A percentile compares a stretch with the other conserved stretches of the same genome.
phyloP scores from a whole-genome alignment of 2,329 filamentous ascomycete genomes.

The Xylaria arbuscula region DNA sequence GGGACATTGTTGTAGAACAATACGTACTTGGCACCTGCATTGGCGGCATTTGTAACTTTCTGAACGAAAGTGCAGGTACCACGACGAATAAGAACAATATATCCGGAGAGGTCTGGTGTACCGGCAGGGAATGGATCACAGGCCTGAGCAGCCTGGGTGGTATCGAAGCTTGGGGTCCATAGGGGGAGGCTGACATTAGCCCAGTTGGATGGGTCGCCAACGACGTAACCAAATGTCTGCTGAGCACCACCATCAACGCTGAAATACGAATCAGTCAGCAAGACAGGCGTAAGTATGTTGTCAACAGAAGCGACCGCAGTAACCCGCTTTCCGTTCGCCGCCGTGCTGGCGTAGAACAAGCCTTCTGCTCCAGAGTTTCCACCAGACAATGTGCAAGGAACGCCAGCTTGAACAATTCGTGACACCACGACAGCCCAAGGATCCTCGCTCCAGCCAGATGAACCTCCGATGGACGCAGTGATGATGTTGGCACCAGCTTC shows the following conservation, averaged over 20 bases:
- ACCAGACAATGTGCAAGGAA: conserved; percentile 64
- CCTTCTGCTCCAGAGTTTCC: conserved; percentile 62
- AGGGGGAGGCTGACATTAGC: conserved; percentile 59
- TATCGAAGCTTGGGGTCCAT: conserved; percentile 63
- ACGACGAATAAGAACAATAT: conserved; percentile 70
- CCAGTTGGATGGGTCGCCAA: conserved; percentile 58
- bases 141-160: conserved; percentile 59
- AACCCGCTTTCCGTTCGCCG: conserved; percentile 60
- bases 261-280: conserved; percentile 58
- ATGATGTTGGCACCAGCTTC: conserved; percentile 70
- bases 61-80: conserved; percentile 66
- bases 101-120: conserved; percentile 66
- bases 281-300: conserved; percentile 56
- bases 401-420: conserved; percentile 64
- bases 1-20: conserved; percentile 69
- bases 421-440: conserved; percentile 62
- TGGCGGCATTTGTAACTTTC: conserved; percentile 65
- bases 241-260: conserved; percentile 51
- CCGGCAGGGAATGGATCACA: conserved; percentile 64
- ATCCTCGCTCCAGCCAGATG: conserved; percentile 64
- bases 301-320: conserved; percentile 63
- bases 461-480: conserved; percentile 64
- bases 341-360: conserved; percentile 62
- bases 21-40: conserved; percentile 68
- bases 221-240: conserved; percentile 57